Evolutionary conservation across 2,329 filamentous ascomycete genomes (phyloP), one percentile per base, ranked within the genome.

Genomic region (Pseudomassariella vexata): DNA sequence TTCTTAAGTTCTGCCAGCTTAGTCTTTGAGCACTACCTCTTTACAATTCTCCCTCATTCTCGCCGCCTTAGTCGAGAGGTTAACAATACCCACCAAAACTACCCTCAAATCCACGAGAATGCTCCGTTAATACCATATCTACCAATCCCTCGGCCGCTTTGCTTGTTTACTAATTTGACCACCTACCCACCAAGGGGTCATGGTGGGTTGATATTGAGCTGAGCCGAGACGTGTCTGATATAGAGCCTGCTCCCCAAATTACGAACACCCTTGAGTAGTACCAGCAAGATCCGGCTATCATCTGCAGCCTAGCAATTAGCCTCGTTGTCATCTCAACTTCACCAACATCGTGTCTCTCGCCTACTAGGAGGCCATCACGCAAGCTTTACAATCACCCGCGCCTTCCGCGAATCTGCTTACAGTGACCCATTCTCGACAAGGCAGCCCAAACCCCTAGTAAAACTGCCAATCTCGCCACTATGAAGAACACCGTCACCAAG

Each of bases 341-440:
- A 60, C 60, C 4, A 60, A 72, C 26, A 57, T 67, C 11, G 58
- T 79, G 40, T 57, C 63, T 2, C 52, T 79, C 6, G 71, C 73
- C 9, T 65, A 71, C 16, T 61, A 68, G 26, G 60, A 67, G 5
- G 59, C 66, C 10, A 51, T 80, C 4, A 54, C 74, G 28, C 59
- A 62, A 22, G 74, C 74, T 16, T 59, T 80, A 10, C 52, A 53
- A 28, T 76, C 74, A 1, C 65, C 71, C 2, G 60, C 73, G 1
- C 64, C 73, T 1, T 68, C 72, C 3, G 72, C 71, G 18, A 76
- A 76, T 47, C 56, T 77, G 11, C 67, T 81, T 16, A 74, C 66
- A 45, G 61, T 81, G 43, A 55, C 65, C n/a, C 32, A 61, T 80
- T 34, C 46, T 80, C 18, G 59, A 70, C 37, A 80, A 79, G 45